phyloP scores from a whole-genome alignment of 805 yeast genomes.

The Cephaloascus fragrans region DNA sequence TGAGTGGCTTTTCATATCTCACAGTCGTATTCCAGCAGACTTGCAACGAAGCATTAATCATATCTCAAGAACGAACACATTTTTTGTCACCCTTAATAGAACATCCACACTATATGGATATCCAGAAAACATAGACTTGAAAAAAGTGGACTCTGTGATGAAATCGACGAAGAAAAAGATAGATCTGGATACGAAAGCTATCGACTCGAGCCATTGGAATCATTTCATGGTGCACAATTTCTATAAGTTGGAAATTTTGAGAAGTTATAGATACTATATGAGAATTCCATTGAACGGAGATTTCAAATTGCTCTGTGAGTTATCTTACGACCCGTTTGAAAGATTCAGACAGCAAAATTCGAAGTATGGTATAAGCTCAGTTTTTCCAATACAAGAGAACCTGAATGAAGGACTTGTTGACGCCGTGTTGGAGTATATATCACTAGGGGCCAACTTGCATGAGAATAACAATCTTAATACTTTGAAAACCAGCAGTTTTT shows the following conservation, averaged over 20 bases:
- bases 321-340: background rate
- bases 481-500: background rate
- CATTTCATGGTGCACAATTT: background rate
- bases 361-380: background rate
- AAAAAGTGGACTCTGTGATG: background rate
- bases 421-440: background rate
- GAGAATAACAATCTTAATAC: background rate
- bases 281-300: background rate
- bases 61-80: background rate
- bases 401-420: background rate
- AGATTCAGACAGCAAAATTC: background rate
- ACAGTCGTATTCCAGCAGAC: background rate
- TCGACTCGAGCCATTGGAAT: background rate
- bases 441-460: background rate
- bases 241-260: background rate
- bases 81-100: background rate
- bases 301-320: background rate
- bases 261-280: background rate
- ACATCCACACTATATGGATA: background rate
- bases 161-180: background rate
- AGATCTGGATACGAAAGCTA: background rate
- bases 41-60: background rate
- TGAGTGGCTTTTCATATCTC: background rate
- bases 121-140: background rate
- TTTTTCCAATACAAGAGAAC: background rate